Percentiles rank a stretch among this genome's conserved stretches.
Evolutionary conservation across 2,329 filamentous ascomycete genomes (phyloP).

Genomic region (Bimuria novae-zelandiae): DNA sequence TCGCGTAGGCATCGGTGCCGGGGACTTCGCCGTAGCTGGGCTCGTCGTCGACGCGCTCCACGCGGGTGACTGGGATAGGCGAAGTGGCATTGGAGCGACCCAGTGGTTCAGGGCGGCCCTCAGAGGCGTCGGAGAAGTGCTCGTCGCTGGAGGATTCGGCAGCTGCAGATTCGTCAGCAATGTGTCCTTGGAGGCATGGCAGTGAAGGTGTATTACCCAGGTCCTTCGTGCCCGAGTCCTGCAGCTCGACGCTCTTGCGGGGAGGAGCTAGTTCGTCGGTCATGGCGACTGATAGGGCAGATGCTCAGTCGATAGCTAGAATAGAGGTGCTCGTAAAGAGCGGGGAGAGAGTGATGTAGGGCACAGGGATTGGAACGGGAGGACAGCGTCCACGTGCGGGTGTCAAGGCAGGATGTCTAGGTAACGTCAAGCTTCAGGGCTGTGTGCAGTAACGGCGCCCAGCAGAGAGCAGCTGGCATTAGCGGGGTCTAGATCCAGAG

Average conservation of each 20-base stretch:
- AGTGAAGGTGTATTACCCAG: conserved; percentile 51
- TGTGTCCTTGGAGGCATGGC: not conserved
- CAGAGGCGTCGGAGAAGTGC: conserved; percentile 69
- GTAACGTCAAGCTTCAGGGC: not conserved
- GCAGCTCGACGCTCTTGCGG: conserved; percentile 58
- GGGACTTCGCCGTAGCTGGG: conserved; percentile 66
- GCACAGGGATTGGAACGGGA: too few relatives aligned
- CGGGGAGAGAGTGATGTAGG: not conserved
- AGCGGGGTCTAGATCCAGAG: conserved; percentile 11
- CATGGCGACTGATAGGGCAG: conserved; percentile 31
- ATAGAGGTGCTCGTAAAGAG: not conserved
- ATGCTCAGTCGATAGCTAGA: not conserved
- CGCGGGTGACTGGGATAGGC: conserved; percentile 64
- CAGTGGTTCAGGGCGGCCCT: conserved; percentile 52
- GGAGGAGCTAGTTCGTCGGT: conserved; percentile 57
- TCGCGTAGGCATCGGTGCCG: conserved; percentile 64
- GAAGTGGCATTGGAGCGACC: conserved; percentile 52
- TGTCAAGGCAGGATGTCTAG: not conserved
- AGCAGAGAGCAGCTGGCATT: not conserved
- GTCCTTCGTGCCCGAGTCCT: conserved; percentile 62
- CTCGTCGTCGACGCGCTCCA: conserved; percentile 65
- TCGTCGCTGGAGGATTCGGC: conserved; percentile 59
- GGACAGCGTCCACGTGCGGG: not conserved
- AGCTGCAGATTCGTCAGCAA: conserved; percentile 19
- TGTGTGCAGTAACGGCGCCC: not conserved